phyloP scores from a whole-genome alignment of 371 early-diverging fungal species.

The Apophysomyces elegans region DNA sequence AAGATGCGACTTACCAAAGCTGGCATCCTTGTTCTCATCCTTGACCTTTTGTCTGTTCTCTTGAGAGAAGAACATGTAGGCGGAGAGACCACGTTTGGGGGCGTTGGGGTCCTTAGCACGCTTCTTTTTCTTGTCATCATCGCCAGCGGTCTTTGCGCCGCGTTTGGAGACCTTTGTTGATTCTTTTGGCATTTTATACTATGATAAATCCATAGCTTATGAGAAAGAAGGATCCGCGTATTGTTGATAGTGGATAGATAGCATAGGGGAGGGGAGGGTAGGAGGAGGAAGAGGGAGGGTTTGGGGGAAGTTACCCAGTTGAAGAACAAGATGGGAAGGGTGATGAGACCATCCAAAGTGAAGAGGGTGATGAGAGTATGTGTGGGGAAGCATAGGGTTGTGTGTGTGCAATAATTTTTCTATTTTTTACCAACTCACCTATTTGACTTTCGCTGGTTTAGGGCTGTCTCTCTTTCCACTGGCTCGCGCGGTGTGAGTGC shows the following conservation, averaged over 20 bases:
- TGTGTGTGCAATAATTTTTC: conserved; percentile 4
- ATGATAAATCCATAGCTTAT: not conserved
- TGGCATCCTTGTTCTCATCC: conserved; percentile 71
- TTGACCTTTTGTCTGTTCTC: conserved; percentile 69
- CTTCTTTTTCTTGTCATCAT: conserved; percentile 21
- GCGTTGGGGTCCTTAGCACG: conserved; percentile 64
- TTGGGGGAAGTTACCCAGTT: no score
- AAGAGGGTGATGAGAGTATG: not conserved
- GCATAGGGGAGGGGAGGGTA: not conserved
- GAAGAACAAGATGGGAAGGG: not conserved
- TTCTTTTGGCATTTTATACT: conserved; percentile 24
- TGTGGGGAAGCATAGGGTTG: not conserved
- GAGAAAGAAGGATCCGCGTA: not conserved
- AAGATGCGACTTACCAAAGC: conserved; percentile 57
- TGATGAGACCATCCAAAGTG: not conserved
- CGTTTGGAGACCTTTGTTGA: conserved; percentile 3
- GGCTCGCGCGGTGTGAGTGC: conserved; percentile 11
- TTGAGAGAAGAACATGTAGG: conserved; percentile 81
- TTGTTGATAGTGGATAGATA: no score
- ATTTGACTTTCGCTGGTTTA: conserved; percentile 10
- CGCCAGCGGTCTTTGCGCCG: conserved; percentile 3
- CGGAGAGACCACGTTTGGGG: conserved; percentile 81
- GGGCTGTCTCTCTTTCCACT: conserved; percentile 12
- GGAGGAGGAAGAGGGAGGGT: not conserved
- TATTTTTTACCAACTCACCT: conserved; percentile 11